These are phyloP conservation scores for Ascochyta pisi DNA, from an alignment of 2,329 filamentous ascomycete genomes.

Conservation along the genomic window DNA sequence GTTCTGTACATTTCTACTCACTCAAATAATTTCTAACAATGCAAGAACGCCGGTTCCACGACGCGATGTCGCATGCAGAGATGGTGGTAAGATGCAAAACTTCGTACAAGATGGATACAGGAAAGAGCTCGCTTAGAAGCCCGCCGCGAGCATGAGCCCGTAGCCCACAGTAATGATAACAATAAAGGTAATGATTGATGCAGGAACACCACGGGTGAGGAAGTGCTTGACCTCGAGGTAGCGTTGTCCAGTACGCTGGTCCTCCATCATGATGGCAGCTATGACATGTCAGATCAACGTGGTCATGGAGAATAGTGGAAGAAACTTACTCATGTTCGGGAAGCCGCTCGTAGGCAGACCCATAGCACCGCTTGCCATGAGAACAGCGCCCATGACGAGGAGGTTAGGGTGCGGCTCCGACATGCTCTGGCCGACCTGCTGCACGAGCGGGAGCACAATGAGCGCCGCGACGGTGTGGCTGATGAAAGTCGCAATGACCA, in stretches of 20 bases:
- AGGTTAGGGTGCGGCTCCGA: slow-evolving; percentile 89
- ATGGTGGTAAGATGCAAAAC: slow-evolving; percentile 3
- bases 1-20: background rate
- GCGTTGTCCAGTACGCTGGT: slow-evolving; percentile 84
- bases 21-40: background rate
- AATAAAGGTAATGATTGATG: slow-evolving; percentile 78
- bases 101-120: slow-evolving; percentile 4
- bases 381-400: slow-evolving; percentile 89
- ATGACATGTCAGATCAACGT: slow-evolving; percentile 23
- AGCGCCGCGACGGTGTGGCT: slow-evolving; percentile 95
- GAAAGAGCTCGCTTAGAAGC: slow-evolving; percentile 57
- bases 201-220: slow-evolving; percentile 88
- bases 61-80: slow-evolving; percentile 12
- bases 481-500: slow-evolving; percentile 97
- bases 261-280: slow-evolving; percentile 99
- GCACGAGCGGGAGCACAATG: slow-evolving; percentile 90
- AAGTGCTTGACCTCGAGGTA: slow-evolving; percentile 95
- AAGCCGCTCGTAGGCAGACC: slow-evolving; percentile 94
- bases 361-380: slow-evolving; percentile 99
- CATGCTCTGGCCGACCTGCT: slow-evolving; percentile 85
- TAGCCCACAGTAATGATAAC: slow-evolving; percentile 92
- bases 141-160: slow-evolving; percentile 80
- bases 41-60: slow-evolving; percentile 5
- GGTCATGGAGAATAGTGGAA: background rate
- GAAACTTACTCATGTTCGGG: slow-evolving; percentile 95